Base-by-base conservation (phyloP, 345 rosid species). In the Rhizophora apiculata region DNA sequence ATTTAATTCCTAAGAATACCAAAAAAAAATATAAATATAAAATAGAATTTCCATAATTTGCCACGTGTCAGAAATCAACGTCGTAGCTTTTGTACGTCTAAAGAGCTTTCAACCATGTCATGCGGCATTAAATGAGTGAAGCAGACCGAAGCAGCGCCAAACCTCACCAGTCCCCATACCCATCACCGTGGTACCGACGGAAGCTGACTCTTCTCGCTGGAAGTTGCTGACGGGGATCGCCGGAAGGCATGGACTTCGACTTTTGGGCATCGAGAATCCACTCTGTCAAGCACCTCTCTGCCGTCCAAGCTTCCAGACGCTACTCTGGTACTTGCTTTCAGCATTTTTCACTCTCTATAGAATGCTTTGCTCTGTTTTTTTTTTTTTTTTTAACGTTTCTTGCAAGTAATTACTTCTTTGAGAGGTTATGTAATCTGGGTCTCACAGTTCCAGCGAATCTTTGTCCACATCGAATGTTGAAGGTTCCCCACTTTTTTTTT, bases 221-320 rank as follows among this genome's bases (percentile, higher is more conserved):
- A 13, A 43, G 49, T 11, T 2, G 49, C 49, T 43, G 49, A 3
- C 49, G 13, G 49, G 49, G 49, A 43, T 43, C 49, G 5, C 19
- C 49, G 18, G 49, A 43, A 43, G 49, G 61, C 74, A 87, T 85
- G 91, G 87, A 80, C 65, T 68, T 80, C 70, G 84, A 79, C 71
- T 72, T 69, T 72, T 80, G 79, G 83, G 51, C 84, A 3, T 78
- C 86, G 1, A 76, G 84, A 65, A 68, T 67, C 39, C 76, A 54
- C 76, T 76, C 85, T 39, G 51, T 78, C 73, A 83, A 79, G 79
- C 80, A 77, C 62, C 27, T 76, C 72, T 76, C 84, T 65, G 65
- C 67, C 58, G 26, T 74, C 60, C 86, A 65, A 22, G 75, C 81
- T 67, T 31, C 82, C 60, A 63, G 80, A 43, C 73, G 72, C 67